These are phyloP conservation scores for Trichosporon sp. DNA, from an alignment of 1,284 basidiomycete genomes.

Conservation along the genomic window DNA sequence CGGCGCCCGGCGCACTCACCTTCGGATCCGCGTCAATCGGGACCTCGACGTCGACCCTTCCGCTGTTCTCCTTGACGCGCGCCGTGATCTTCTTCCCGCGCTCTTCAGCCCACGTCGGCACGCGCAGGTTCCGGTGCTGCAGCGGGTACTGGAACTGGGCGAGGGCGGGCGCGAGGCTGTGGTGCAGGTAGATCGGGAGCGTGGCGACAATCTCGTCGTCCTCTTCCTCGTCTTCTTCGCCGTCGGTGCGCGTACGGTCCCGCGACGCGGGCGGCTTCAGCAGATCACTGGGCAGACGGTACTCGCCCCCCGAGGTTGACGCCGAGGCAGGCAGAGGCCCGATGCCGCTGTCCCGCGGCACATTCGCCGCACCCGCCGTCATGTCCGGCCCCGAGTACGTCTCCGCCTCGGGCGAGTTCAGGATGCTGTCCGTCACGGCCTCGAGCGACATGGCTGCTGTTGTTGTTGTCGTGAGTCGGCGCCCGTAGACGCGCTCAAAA, in stretches of 20 bases:
- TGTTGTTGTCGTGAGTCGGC: background rate
- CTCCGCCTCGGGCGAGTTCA: background rate
- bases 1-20: conserved; percentile 11
- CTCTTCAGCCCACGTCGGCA: conserved; percentile 39
- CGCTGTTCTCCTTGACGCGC: conserved; percentile 42
- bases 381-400: background rate
- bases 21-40: conserved; percentile 41
- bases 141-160: conserved; percentile 47
- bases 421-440: background rate
- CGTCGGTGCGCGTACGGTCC: no score
- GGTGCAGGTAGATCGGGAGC: conserved; percentile 45
- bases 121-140: conserved; percentile 33
- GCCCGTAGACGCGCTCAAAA: background rate
- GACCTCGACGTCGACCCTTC: conserved; percentile 46
- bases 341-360: background rate
- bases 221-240: conserved; percentile 26
- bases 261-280: background rate
- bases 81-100: conserved; percentile 43
- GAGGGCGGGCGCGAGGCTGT: conserved; percentile 31
- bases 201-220: conserved; percentile 38
- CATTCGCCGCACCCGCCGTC: background rate
- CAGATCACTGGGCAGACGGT: background rate
- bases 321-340: background rate
- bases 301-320: background rate
- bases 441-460: background rate